Conservation (phyloP, 2,329 filamentous ascomycete species). For the Beauveria pseudobassiana region DNA sequence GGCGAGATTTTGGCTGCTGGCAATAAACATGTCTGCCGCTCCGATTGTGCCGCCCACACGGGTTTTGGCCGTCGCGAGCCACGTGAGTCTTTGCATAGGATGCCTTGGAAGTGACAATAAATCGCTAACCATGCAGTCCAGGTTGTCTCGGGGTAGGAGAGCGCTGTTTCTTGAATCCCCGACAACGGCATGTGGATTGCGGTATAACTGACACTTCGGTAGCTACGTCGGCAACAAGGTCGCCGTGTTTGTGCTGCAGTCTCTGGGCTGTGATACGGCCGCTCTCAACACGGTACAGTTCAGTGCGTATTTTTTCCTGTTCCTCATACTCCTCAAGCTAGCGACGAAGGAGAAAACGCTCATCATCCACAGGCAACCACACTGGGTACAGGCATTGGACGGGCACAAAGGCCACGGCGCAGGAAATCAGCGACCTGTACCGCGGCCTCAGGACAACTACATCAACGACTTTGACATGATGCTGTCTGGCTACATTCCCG, state of each 20-base stretch:
- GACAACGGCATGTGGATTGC: neutral
- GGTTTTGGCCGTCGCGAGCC: constrained; percentile 85
- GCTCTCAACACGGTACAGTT: constrained; percentile 96
- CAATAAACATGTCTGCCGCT: constrained; percentile 4
- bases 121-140: neutral
- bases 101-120: neutral
- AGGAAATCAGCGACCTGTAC: constrained; percentile 80
- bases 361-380: constrained; percentile 72
- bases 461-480: constrained; percentile 90
- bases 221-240: constrained; percentile 98
- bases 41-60: constrained; percentile 44
- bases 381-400: constrained; percentile 86
- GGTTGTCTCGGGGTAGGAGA: constrained; percentile 35
- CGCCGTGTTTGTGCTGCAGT: constrained; percentile 89
- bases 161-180: neutral
- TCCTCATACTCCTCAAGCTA: neutral
- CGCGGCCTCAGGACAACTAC: constrained; percentile 72
- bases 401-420: constrained; percentile 71
- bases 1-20: neutral
- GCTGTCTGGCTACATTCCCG: constrained; percentile 90
- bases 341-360: neutral
- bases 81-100: constrained; percentile 56
- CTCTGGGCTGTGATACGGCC: constrained; percentile 85
- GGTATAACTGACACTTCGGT: neutral
- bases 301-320: constrained; percentile 48